phyloP scores from a whole-genome alignment of 2,329 filamentous ascomycete genomes.

The Aspergillus transmontanensis region DNA sequence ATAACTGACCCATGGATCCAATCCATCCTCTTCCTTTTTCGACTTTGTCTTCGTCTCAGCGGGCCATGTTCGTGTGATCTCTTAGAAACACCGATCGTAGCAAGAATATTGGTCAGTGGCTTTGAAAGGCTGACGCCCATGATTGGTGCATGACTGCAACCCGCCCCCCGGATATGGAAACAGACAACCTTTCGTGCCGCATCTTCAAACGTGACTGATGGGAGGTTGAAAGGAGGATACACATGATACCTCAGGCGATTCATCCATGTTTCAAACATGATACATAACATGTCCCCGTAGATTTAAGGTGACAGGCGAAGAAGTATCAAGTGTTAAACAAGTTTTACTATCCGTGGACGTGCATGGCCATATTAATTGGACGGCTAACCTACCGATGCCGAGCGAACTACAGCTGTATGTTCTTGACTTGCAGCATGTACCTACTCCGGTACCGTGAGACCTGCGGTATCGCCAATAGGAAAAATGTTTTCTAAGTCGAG shows the following conservation, averaged over 20 bases:
- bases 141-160: constrained; percentile 1
- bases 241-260: constrained; percentile 3
- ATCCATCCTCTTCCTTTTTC: constrained; percentile 2
- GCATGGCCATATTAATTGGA: neutral
- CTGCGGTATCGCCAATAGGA: constrained; percentile 6
- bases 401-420: constrained; percentile 1
- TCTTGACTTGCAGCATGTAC: constrained; percentile 1
- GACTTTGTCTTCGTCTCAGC: constrained; percentile 10
- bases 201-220: neutral
- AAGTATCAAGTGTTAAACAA: neutral
- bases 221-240: neutral
- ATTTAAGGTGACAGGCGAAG: neutral
- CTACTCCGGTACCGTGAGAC: neutral
- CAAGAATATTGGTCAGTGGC: constrained; percentile 7
- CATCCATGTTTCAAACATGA: constrained; percentile 6
- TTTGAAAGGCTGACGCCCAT: constrained; percentile 12
- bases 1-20: constrained; percentile 13
- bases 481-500: neutral
- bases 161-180: constrained; percentile 1
- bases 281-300: neutral
- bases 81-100: constrained; percentile 10
- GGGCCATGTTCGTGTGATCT: constrained; percentile 19
- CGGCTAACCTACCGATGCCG: neutral
- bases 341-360: neutral
- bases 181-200: neutral